phyloP scores from a whole-genome alignment of 176 grass and related monocot species.

The Rhynchospora tenuis region DNA sequence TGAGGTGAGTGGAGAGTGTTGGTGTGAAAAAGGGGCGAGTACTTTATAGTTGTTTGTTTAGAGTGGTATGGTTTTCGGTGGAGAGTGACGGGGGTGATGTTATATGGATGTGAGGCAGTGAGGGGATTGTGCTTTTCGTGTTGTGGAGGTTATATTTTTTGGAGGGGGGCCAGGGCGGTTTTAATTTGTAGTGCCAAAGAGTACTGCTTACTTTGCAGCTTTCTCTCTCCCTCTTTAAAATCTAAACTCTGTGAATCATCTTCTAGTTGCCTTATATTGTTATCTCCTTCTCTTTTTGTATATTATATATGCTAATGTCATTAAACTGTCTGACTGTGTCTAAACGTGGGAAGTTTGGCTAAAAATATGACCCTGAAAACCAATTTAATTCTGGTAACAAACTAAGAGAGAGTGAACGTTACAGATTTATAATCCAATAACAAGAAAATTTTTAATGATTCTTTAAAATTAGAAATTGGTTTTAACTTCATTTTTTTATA shows the following conservation, averaged over 20 bases:
- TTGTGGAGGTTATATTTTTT: constrained; percentile 47
- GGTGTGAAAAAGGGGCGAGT: constrained; percentile 27
- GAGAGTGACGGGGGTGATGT: constrained; percentile 26
- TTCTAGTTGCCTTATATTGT: constrained; percentile 5
- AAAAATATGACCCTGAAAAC: neutral
- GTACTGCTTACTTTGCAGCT: constrained; percentile 57
- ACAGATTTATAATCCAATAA: no score
- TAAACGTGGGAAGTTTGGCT: neutral
- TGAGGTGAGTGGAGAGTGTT: constrained; percentile 20
- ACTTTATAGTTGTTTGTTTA: constrained; percentile 32
- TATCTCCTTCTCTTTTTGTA: neutral
- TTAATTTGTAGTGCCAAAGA: constrained; percentile 47
- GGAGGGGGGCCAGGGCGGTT: constrained; percentile 34
- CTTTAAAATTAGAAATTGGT: no score
- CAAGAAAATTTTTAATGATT: no score
- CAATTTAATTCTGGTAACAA: no score
- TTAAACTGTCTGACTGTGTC: neutral
- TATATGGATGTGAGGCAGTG: constrained; percentile 23
- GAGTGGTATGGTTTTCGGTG: constrained; percentile 44
- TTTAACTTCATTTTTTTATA: no score
- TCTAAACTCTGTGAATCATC: constrained; percentile 13
- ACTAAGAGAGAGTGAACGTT: no score
- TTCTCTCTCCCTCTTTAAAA: constrained; percentile 2
- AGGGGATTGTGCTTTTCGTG: constrained; percentile 81
- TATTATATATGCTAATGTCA: neutral